A percentile compares a stretch with the other conserved stretches of the same genome.
Conservation (phyloP, 1,284 basidiomycete species). For the Pseudozyma hubeiensis region DNA sequence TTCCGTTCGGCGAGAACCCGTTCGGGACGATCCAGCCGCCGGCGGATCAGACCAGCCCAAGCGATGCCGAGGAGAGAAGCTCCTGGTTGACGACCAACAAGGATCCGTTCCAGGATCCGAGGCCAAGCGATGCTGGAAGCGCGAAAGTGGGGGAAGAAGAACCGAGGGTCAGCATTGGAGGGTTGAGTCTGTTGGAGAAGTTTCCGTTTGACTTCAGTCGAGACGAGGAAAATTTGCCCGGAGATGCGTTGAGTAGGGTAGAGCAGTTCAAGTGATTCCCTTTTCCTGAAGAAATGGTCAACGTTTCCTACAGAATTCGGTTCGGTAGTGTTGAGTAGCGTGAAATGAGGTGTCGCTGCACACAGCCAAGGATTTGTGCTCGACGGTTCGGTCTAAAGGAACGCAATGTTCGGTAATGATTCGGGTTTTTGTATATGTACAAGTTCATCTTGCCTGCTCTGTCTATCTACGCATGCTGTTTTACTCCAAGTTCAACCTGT, state of each 20-base stretch:
- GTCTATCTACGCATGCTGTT: too few relatives aligned
- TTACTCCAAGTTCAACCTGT: slow-evolving; percentile 9
- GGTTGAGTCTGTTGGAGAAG: slow-evolving; percentile 28
- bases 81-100: slow-evolving; percentile 11
- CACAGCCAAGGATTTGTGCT: too few relatives aligned
- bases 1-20: slow-evolving; percentile 44
- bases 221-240: slow-evolving; percentile 3
- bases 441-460: too few relatives aligned
- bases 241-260: slow-evolving; percentile 15
- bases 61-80: slow-evolving; percentile 14
- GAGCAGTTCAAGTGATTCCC: slow-evolving; percentile 17
- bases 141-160: background rate
- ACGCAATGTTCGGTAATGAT: too few relatives aligned
- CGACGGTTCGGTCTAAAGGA: too few relatives aligned
- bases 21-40: slow-evolving; percentile 11
- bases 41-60: slow-evolving; percentile 8
- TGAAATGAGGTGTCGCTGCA: too few relatives aligned
- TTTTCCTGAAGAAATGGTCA: background rate
- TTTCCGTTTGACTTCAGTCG: slow-evolving; percentile 22
- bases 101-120: slow-evolving; percentile 20
- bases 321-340: too few relatives aligned
- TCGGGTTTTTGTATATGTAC: too few relatives aligned
- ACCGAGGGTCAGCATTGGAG: slow-evolving; percentile 19
- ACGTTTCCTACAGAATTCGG: too few relatives aligned
- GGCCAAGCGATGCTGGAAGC: background rate